Evolutionary conservation across 345 rosid genomes (phyloP).

Genomic region (Acer negundo): DNA sequence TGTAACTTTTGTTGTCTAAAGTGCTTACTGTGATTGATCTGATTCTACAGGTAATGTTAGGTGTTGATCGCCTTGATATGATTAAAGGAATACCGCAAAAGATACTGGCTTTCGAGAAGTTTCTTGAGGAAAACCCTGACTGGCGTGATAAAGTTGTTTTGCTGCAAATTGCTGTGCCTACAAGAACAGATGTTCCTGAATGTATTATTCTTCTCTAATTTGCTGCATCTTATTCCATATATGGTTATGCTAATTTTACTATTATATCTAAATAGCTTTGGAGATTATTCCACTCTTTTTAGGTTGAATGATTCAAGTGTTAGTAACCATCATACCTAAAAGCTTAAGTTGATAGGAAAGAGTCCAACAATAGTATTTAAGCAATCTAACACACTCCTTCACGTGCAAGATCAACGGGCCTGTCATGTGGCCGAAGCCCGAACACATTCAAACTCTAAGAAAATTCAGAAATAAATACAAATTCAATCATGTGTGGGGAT

Average conservation of each 20-base stretch:
- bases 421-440: too few species aligned
- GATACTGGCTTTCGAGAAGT: slow-evolving; percentile 97
- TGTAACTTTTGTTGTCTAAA: slow-evolving; percentile 10
- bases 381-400: too few species aligned
- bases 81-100: slow-evolving; percentile 99
- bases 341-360: too few species aligned
- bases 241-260: slow-evolving; percentile 2
- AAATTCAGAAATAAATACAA: too few species aligned
- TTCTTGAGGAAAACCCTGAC: slow-evolving; percentile 90
- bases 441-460: too few species aligned
- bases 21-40: slow-evolving; percentile 12
- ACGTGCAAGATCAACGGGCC: too few species aligned
- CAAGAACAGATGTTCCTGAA: slow-evolving; percentile 99
- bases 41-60: slow-evolving; percentile 84
- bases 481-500: too few species aligned
- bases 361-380: too few species aligned
- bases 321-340: too few species aligned
- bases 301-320: neutral
- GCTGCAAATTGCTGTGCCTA: slow-evolving; percentile 98
- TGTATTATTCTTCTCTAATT: slow-evolving; percentile 51
- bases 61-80: slow-evolving; percentile 99
- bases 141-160: slow-evolving; percentile 99
- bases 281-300: neutral
- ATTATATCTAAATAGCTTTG: neutral
- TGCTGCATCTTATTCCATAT: slow-evolving; percentile 18